A percentile compares a stretch with the other conserved stretches of the same genome.
Conservation (phyloP, 106 monocot species). For the Dendrobium chrysotoxum region DNA sequence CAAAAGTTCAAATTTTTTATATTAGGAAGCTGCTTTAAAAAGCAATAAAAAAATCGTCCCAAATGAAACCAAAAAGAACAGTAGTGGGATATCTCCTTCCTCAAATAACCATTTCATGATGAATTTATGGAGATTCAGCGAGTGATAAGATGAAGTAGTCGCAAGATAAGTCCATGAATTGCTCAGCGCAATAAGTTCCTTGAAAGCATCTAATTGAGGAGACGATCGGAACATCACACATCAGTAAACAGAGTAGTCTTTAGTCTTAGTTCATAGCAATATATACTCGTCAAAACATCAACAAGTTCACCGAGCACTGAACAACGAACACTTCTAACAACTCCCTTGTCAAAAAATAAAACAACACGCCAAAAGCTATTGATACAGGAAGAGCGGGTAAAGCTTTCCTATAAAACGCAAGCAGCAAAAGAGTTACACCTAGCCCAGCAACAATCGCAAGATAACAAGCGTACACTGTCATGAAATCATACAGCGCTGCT, state of each 20-base stretch:
- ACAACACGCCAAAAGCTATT: conserved; percentile 62
- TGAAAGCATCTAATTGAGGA: no score
- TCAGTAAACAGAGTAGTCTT: background rate
- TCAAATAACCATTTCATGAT: background rate
- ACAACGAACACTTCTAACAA: conserved; percentile 79
- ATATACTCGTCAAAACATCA: conserved; percentile 55
- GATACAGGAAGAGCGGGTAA: conserved; percentile 96
- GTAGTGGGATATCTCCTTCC: no score
- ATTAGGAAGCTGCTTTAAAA: no score
- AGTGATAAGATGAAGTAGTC: background rate
- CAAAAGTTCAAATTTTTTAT: no score
- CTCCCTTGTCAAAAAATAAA: conserved; percentile 67
- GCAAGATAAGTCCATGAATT: background rate
- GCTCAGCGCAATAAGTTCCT: background rate
- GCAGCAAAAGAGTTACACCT: conserved; percentile 68
- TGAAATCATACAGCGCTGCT: conserved; percentile 81
- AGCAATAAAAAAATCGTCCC: no score
- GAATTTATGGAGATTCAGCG: background rate
- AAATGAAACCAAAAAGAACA: no score
- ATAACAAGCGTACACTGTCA: conserved; percentile 94
- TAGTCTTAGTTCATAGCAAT: background rate
- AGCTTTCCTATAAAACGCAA: conserved; percentile 70
- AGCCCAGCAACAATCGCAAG: conserved; percentile 91
- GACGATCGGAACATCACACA: background rate
- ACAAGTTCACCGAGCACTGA: conserved; percentile 59